These are phyloP conservation scores for Bacidia rubella DNA, from an alignment of 495 filamentous ascomycete species.

Conservation along the genomic window DNA sequence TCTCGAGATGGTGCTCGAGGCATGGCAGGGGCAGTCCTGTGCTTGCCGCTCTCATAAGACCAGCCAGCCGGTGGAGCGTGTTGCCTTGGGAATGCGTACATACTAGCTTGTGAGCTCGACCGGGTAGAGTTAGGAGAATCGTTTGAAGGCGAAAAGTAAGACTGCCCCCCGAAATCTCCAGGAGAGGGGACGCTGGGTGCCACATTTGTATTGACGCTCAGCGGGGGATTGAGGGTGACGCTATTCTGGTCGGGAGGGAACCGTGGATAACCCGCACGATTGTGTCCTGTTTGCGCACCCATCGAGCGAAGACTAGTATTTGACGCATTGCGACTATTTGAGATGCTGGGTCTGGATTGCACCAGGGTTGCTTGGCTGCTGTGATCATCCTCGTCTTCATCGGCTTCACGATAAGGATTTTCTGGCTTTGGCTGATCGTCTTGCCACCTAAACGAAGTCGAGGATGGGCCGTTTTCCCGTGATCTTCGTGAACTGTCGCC, in stretches of 20 bases:
- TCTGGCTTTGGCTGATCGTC: constrained; percentile 44
- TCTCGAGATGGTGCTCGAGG: constrained; percentile 68
- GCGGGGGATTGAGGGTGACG: constrained; percentile 28
- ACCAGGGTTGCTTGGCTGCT: constrained; percentile 26
- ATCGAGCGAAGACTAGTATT: constrained; percentile 68
- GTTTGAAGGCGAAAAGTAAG: constrained; percentile 80
- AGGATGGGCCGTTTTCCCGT: constrained; percentile 44
- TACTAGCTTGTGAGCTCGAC: constrained; percentile 59
- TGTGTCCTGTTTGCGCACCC: constrained; percentile 63
- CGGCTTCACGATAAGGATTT: constrained; percentile 69
- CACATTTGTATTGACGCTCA: constrained; percentile 62
- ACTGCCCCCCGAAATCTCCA: constrained; percentile 44
- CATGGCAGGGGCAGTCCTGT: constrained; percentile 79
- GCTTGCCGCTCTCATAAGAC: constrained; percentile 56
- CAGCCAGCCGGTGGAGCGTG: constrained; percentile 43
- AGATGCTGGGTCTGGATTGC: constrained; percentile 29
- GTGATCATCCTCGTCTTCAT: constrained; percentile 65
- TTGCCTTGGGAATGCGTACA: constrained; percentile 69
- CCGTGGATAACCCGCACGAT: constrained; percentile 44
- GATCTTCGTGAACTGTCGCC: constrained; percentile 32
- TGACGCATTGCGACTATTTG: constrained; percentile 64
- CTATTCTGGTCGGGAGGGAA: constrained; percentile 43
- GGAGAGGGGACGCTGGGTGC: constrained; percentile 34
- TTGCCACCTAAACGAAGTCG: constrained; percentile 74
- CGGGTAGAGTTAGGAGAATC: constrained; percentile 76